Evolutionary conservation across 768 basidiomycete genomes (phyloP), one percentile per base, ranked within the genome.

Genomic region (Melanogaster broomeanus): DNA sequence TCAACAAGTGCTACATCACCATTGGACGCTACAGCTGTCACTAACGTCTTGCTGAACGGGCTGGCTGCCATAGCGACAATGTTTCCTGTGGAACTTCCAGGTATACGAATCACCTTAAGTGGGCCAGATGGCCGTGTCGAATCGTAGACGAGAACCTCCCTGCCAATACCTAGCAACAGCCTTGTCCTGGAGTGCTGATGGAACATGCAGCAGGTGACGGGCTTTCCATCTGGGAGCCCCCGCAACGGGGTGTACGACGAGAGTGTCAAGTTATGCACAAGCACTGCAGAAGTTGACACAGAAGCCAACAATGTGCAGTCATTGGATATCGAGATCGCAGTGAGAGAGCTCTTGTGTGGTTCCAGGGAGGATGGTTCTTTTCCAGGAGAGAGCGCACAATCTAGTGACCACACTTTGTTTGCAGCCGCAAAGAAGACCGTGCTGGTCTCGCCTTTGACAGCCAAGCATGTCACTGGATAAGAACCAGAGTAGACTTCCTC

Each of bases 41-140:
- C 73, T 30, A 90, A 70, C 2, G 84, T 85, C 71, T 85, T 89
- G 69, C 87, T 89, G 66, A 88, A 90, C 7, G 88, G 87, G 55
- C 87, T 88, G 54, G 80, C 82, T 7, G 81, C 74, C 9, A 89
- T 65, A 12, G 77, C 77, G 4, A 79, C 66, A 21, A 90, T 76
- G n/a, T 78, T 66, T 8, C 82, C 83, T 0, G 68, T 60, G 4
- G 61, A 55, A 16, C 68, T 57, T 21, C 81, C 80, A 10, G 68
- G 72, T 48, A 88, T 59, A 2, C 72, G 53, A 33, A 89, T 68
- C 0, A 68, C 70, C 64, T 84, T 88, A 24, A 74, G 44, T 10
- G 87, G 84, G 6, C 71, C 70, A 19, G 81, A 79, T 9, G 84
- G 79, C 12, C 80, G 77, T 25, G 76, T 78, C 2, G 77, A 79